Percentiles rank a stretch among this genome's conserved stretches.
Evolutionary conservation across 1,284 basidiomycete species (phyloP).

Genomic region (Papiliotrema fonsecae): DNA sequence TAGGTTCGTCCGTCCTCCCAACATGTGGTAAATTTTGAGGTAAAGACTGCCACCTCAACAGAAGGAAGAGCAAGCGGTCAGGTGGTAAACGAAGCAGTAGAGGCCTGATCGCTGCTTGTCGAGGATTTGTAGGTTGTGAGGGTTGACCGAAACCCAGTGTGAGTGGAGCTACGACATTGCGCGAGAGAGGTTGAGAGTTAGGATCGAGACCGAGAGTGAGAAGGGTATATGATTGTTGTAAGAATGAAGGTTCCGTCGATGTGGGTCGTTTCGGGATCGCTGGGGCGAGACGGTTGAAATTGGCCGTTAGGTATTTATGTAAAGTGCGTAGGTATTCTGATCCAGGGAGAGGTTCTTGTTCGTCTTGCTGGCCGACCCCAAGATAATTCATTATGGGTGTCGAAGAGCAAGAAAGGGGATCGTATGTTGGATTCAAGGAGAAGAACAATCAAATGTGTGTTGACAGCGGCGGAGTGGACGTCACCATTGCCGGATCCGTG

Average conservation of each 20-base stretch:
- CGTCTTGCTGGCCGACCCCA: too few relatives aligned
- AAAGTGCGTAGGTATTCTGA: slow-evolving; percentile 38
- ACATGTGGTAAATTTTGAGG: slow-evolving; percentile 38
- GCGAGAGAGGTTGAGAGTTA: slow-evolving; percentile 33
- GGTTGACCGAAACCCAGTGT: slow-evolving; percentile 41
- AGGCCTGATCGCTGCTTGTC: slow-evolving; percentile 24
- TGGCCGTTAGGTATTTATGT: slow-evolving; percentile 41
- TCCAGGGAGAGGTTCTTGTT: slow-evolving; percentile 23
- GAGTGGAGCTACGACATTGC: slow-evolving; percentile 37
- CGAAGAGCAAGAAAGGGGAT: too few relatives aligned
- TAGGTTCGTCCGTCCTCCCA: slow-evolving; percentile 42
- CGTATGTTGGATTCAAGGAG: too few relatives aligned
- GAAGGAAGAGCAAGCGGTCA: slow-evolving; percentile 43
- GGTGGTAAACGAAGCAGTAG: slow-evolving; percentile 44
- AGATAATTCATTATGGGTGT: too few relatives aligned
- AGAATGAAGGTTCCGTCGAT: slow-evolving; percentile 17
- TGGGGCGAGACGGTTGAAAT: slow-evolving; percentile 38
- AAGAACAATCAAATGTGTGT: too few relatives aligned
- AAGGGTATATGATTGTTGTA: slow-evolving; percentile 44
- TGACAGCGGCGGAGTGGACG: too few relatives aligned
- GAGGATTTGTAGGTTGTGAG: slow-evolving; percentile 9
- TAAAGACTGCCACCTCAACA: slow-evolving; percentile 42
- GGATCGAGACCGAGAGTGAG: slow-evolving; percentile 47
- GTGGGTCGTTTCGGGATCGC: slow-evolving; percentile 6
- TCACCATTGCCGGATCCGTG: background rate